Conservation (phyloP, 1,139 yeast genomes). For the Lodderomyces pseudojiufengensis region DNA sequence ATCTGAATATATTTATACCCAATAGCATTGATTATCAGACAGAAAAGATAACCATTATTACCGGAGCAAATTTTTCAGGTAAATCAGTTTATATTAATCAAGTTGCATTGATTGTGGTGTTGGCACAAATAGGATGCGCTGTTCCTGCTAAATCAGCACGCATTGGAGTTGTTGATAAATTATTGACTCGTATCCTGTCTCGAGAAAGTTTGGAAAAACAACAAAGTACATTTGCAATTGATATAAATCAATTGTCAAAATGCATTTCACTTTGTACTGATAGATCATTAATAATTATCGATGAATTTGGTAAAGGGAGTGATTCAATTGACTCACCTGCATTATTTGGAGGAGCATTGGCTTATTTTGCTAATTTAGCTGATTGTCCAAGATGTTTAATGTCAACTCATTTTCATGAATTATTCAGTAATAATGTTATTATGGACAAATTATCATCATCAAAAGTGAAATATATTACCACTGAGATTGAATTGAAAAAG, state of each 20-base stretch:
- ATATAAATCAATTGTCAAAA: slow-evolving; percentile 41
- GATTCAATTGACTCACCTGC: slow-evolving; percentile 45
- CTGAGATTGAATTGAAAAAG: slow-evolving; percentile 20
- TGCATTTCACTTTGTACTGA: slow-evolving; percentile 31
- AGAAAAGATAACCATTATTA: slow-evolving; percentile 24
- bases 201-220: slow-evolving; percentile 38
- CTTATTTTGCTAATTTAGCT: slow-evolving; percentile 16
- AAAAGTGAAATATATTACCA: slow-evolving; percentile 10
- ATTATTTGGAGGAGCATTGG: slow-evolving; percentile 35
- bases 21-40: slow-evolving; percentile 26
- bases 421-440: slow-evolving; percentile 19
- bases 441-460: slow-evolving; percentile 1
- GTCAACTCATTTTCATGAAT: slow-evolving; percentile 44
- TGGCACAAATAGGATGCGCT: slow-evolving; percentile 48
- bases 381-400: slow-evolving; percentile 29
- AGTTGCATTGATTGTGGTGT: slow-evolving; percentile 37
- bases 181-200: slow-evolving; percentile 39
- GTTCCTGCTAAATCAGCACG: slow-evolving; percentile 43
- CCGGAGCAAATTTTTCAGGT: slow-evolving; percentile 54
- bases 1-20: slow-evolving; percentile 30
- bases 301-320: slow-evolving; percentile 54
- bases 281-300: slow-evolving; percentile 38
- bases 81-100: slow-evolving; percentile 46
- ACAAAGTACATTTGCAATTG: slow-evolving; percentile 46
- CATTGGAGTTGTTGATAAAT: slow-evolving; percentile 42